A percentile compares a stretch with the other conserved stretches of the same genome.
Evolutionary conservation across 768 basidiomycete genomes (phyloP).

Genomic region (Boletus speciosus): DNA sequence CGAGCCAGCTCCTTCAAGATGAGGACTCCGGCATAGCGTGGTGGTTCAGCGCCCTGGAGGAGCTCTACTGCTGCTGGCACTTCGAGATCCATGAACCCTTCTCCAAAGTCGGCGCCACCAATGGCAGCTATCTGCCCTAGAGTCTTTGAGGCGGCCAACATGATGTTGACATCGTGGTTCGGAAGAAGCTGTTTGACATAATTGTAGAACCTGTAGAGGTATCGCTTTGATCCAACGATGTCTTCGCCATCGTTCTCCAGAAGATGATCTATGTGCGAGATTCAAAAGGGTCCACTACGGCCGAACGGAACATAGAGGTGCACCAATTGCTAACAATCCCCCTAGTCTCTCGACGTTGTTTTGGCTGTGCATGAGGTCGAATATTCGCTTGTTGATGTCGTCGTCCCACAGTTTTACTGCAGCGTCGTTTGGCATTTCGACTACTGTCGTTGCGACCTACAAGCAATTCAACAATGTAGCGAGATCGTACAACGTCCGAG

Average conservation of each 20-base stretch:
- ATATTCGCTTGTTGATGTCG: slow-evolving; percentile 72
- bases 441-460: slow-evolving; percentile 68
- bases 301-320: slow-evolving; percentile 15
- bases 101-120: slow-evolving; percentile 79
- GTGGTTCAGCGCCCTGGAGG: slow-evolving; percentile 73
- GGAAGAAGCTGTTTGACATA: slow-evolving; percentile 93
- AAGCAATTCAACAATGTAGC: slow-evolving; percentile 5
- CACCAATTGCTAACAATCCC: slow-evolving; percentile 85
- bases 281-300: slow-evolving; percentile 6
- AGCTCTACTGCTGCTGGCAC: slow-evolving; percentile 80
- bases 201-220: slow-evolving; percentile 84
- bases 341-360: slow-evolving; percentile 78
- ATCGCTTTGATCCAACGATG: slow-evolving; percentile 73
- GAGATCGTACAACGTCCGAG: slow-evolving; percentile 9
- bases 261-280: slow-evolving; percentile 53
- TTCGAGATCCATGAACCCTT: slow-evolving; percentile 86
- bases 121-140: slow-evolving; percentile 83
- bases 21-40: slow-evolving; percentile 90
- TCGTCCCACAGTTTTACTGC: slow-evolving; percentile 85
- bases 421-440: slow-evolving; percentile 80
- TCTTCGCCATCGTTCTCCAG: slow-evolving; percentile 77
- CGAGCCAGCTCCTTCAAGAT: slow-evolving; percentile 91
- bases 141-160: slow-evolving; percentile 92
- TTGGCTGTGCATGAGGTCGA: slow-evolving; percentile 81
- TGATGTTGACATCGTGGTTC: slow-evolving; percentile 87